A percentile compares a stretch with the other conserved stretches of the same genome.
These are phyloP conservation scores for Penicillium sumatraense DNA, from an alignment of 2,329 filamentous ascomycete genomes.

Conservation along the genomic window DNA sequence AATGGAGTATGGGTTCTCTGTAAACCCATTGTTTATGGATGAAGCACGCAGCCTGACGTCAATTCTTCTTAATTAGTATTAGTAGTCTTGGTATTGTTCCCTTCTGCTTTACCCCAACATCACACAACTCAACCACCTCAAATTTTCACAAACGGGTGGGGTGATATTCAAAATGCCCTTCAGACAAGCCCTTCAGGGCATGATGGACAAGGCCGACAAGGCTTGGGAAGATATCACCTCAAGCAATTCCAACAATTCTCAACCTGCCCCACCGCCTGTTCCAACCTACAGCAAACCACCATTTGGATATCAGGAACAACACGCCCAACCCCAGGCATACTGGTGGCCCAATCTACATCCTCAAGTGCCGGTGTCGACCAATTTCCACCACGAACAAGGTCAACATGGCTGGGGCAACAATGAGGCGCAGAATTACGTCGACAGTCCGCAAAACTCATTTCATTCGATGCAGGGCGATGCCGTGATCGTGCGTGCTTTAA, in stretches of 20 bases:
- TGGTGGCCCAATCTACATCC: slow-evolving; percentile 28
- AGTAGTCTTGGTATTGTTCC: too few species aligned
- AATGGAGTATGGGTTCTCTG: too few species aligned
- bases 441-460: slow-evolving; percentile 29
- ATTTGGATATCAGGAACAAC: slow-evolving; percentile 21
- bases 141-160: neutral
- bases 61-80: too few species aligned
- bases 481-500: slow-evolving; percentile 27
- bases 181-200: slow-evolving; percentile 28
- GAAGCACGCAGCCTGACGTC: too few species aligned
- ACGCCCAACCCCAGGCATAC: slow-evolving; percentile 26
- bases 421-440: slow-evolving; percentile 28
- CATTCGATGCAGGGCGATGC: slow-evolving; percentile 27
- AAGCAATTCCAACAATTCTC: slow-evolving; percentile 16
- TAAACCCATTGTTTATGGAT: too few species aligned
- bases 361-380: slow-evolving; percentile 23
- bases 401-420: slow-evolving; percentile 32
- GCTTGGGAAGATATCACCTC: slow-evolving; percentile 23
- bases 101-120: neutral
- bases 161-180: slow-evolving; percentile 27
- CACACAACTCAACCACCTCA: neutral
- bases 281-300: slow-evolving; percentile 26
- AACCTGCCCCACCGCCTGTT: slow-evolving; percentile 27
- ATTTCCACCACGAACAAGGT: slow-evolving; percentile 28
- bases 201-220: slow-evolving; percentile 28